Evolutionary conservation across 2,329 filamentous ascomycete species (phyloP), one percentile per base, ranked within the genome.

Genomic region (Chaetomium globosum): DNA sequence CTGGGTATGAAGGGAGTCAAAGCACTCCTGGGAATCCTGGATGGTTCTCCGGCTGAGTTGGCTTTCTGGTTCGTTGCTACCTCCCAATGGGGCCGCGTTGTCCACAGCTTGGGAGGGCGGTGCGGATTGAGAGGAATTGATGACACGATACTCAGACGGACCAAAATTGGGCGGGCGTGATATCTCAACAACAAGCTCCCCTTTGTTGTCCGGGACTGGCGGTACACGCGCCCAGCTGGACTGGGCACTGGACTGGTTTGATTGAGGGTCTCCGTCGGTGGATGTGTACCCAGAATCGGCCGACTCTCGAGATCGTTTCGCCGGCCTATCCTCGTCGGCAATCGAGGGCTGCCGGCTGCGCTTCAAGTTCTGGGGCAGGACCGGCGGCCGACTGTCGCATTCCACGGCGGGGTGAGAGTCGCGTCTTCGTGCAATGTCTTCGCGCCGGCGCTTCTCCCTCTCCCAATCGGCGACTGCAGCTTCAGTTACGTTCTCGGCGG

Each of bases 11-110:
- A 67, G 33, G 6, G 63, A 67, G 28, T 68, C 65, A 36, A 68
- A 67, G 9, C 58, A 53, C 39, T 78, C 79, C 65, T 82, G 79
- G 0, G 81, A 82, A 65, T 82, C 80, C 0, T 79, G 79, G 28
- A 82, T 78, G 3, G 78, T 81, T 30, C 69, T 68, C 61, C 76
- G 74, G 63, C 76, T 80, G 46, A 75, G 48, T 8, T 16, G 39
- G 16, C 16, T 21, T 10, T 7, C 16, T 7, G 31, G 54, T n/a
- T 26, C 33, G 57, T 36, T 31, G 33, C 10, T 46, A 9, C 36
- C 21, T 28, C 9, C 49, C 53, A 53, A 36, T 23, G 54, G 55
- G 9, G 52, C n/a, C 10, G 61, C 21, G 26, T 28, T 39, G 13
- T 39, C 26, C 10, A n/a, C 28, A n/a, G 30, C 31, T 12, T 69